These are phyloP conservation scores for Apiospora kogelbergensis DNA, from an alignment of 2,329 filamentous ascomycete species.

Conservation along the genomic window DNA sequence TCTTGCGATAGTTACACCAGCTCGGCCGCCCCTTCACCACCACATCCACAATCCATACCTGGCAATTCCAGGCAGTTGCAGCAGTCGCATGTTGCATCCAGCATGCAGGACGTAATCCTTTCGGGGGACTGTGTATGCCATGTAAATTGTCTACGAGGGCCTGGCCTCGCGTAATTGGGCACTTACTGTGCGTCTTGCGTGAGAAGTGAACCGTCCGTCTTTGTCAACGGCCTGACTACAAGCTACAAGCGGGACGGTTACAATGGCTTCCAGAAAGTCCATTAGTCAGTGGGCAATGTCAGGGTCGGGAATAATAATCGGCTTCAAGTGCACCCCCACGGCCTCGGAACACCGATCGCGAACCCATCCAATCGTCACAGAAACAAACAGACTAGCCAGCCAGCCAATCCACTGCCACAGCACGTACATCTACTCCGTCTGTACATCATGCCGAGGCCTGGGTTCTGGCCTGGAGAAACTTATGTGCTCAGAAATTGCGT, in stretches of 20 bases:
- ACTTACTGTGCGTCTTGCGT: neutral
- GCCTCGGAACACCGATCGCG: constrained; percentile 3
- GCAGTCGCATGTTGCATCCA: neutral
- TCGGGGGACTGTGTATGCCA: neutral
- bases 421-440: neutral
- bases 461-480: neutral
- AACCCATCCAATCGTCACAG: constrained; percentile 1
- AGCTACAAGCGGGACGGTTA: too few relatives aligned
- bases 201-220: neutral
- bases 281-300: neutral
- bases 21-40: neutral
- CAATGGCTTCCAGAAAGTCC: neutral
- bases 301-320: neutral
- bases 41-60: neutral
- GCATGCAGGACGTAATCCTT: neutral
- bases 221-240: neutral
- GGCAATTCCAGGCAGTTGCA: neutral
- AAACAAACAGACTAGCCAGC: neutral
- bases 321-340: neutral
- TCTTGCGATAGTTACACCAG: neutral
- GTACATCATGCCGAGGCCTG: neutral
- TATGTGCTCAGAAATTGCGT: neutral
- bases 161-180: neutral
- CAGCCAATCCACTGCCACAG: neutral
- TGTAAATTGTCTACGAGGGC: neutral